Base-by-base conservation (phyloP, 371 early-diverging fungal species). In the Blakeslea trispora region DNA sequence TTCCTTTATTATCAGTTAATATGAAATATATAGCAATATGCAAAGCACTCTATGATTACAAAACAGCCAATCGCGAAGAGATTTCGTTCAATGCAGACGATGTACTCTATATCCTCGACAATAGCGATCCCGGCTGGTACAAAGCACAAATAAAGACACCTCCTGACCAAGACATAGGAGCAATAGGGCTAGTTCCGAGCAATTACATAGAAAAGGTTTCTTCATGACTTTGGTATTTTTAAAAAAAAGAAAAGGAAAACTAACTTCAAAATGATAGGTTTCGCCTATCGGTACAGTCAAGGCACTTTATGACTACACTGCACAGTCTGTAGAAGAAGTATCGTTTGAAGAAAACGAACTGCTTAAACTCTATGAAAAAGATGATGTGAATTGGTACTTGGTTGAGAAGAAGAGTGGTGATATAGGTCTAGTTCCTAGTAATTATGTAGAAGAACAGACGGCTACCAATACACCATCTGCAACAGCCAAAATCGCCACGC, bases 361-460 rank as follows among this genome's bases (percentile, higher is more conserved):
- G 18, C 61, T 89, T 58, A 72, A 82, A 44, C 55, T 93, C 21
- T 85, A 85, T 54, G 85, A 89, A 31, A 88, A 86, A 32, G 87
- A 85, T 41, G 93, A 92, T 63, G 82, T 84, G 9, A 89, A 91
- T 63, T 93, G 93, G 93, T 85, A 75, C 64, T 67, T 90, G 45
- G 88, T 84, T 18, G 76, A 80, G 50, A 74, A 74, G 24, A 74
- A 80, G 11, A 68, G 64, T 13, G 74, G 80, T 14, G 61, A 70
- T 0, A 78, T 81, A 35, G 93, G 93, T 13, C 82, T 90, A 58
- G 82, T 85, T 19, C 93, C 93, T 32, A 78, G 84, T 52, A 86
- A 86, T 47, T 93, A 93, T 68, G 75, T 91, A n/a, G 89, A 91
- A 24, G 54, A 47, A 34, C 39, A 44, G 18, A 4, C 35, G 7